Evolutionary conservation across 768 basidiomycete genomes (phyloP).

Genomic region (Cystofilobasidium macerans): DNA sequence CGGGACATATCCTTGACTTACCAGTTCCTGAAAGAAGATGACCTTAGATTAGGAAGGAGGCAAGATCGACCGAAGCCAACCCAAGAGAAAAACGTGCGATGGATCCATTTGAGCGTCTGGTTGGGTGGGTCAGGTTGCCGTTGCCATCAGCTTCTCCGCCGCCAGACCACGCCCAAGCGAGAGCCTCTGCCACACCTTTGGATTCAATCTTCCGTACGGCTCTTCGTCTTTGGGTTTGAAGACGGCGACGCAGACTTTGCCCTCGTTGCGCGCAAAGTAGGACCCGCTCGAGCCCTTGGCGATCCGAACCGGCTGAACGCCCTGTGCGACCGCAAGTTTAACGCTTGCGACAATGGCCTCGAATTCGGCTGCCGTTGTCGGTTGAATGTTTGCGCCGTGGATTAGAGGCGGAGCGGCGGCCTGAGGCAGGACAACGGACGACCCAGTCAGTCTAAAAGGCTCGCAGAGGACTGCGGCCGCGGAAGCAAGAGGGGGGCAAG

Average conservation of each 20-base stretch:
- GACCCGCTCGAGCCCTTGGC: slow-evolving; percentile 78
- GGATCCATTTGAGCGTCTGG: slow-evolving; percentile 43
- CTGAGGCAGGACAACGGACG: background rate
- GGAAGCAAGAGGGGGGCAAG: too few species aligned
- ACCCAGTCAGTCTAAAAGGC: too few species aligned
- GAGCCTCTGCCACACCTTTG: slow-evolving; percentile 5
- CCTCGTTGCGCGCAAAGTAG: slow-evolving; percentile 81
- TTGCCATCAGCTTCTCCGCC: too few species aligned
- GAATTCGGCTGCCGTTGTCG: slow-evolving; percentile 4
- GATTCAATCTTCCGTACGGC: slow-evolving; percentile 11
- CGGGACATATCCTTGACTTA: background rate
- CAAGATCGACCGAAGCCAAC: slow-evolving; percentile 79
- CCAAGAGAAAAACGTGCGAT: slow-evolving; percentile 50
- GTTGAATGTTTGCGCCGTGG: background rate
- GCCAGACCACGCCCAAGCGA: too few species aligned
- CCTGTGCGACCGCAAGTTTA: slow-evolving; percentile 6
- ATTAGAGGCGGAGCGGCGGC: background rate
- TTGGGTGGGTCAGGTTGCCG: slow-evolving; percentile 64
- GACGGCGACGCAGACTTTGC: slow-evolving; percentile 68
- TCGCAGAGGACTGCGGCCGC: too few species aligned
- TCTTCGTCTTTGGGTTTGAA: slow-evolving; percentile 64
- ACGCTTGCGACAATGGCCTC: slow-evolving; percentile 2
- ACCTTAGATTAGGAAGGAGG: slow-evolving; percentile 20
- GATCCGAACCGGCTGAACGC: slow-evolving; percentile 48
- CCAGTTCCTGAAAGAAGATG: background rate